These are phyloP conservation scores for Fusarium burgessii DNA, from an alignment of 2,329 filamentous ascomycete species.

Conservation along the genomic window DNA sequence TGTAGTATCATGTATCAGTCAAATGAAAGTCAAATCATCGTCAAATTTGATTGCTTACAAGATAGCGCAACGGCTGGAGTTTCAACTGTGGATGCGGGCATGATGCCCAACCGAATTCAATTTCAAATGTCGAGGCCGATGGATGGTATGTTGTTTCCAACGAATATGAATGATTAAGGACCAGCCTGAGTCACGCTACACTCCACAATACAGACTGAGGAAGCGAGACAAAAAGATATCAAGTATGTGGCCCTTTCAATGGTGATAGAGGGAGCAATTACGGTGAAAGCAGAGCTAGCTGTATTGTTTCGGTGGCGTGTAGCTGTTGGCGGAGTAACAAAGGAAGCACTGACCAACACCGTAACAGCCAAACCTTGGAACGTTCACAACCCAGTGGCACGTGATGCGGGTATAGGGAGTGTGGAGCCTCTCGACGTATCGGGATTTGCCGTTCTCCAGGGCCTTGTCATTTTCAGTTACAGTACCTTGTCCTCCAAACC, in stretches of 20 bases:
- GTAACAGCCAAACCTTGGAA: neutral
- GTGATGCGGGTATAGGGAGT: constrained; percentile 43
- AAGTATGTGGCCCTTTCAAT: constrained; percentile 28
- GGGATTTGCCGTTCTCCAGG: constrained; percentile 48
- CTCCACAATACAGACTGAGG: constrained; percentile 34
- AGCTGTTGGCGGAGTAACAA: constrained; percentile 39
- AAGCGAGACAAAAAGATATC: constrained; percentile 17
- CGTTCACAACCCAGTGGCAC: constrained; percentile 32
- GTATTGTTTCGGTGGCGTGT: constrained; percentile 42
- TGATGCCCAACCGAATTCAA: constrained; percentile 52
- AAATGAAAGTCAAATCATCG: neutral
- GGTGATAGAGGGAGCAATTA: constrained; percentile 29
- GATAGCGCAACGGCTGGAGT: constrained; percentile 75
- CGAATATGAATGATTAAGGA: constrained; percentile 26
- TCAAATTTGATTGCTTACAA: constrained; percentile 60
- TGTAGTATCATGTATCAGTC: constrained; percentile 51
- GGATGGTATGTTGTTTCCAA: constrained; percentile 6
- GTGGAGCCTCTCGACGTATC: constrained; percentile 35
- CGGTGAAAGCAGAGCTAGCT: constrained; percentile 8
- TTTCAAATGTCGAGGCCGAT: constrained; percentile 2
- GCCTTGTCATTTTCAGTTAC: constrained; percentile 50
- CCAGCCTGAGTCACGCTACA: constrained; percentile 40
- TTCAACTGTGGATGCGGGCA: constrained; percentile 72
- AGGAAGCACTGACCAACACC: constrained; percentile 1
- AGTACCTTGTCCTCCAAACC: constrained; percentile 50